Evolutionary conservation across 2,329 filamentous ascomycete species (phyloP), one percentile per base, ranked within the genome.

Genomic region (Colletotrichum sp.): DNA sequence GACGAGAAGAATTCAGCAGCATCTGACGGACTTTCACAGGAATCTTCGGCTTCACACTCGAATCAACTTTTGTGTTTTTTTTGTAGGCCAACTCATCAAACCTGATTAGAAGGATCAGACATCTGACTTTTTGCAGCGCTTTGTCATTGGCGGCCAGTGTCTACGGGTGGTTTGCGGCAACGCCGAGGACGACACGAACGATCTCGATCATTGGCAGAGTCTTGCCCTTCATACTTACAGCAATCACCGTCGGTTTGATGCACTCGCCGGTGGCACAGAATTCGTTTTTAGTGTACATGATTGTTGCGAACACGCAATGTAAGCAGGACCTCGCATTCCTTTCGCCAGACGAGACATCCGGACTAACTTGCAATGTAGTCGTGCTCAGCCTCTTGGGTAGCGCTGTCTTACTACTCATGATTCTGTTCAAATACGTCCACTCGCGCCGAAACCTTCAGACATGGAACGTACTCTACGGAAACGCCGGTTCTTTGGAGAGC

Each of bases 351-450:
- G 2, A 36, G 12, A 24, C 16, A 3, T 18, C 15, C 1, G 34
- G 13, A 16, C 27, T 68, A 51, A 51, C 59, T 57, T 8, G 31
- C n/a, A 21, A 15, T 3, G 2, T 6, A 72, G 70, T 72, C 31
- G 72, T 74, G 12, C 72, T 74, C 8, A 72, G 72, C n/a, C 72
- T 74, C 1, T 11, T 74, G 2, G 71, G 79, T 12, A 84, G 85
- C 16, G 80, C 78, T 8, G 43, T 84, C 6, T 76, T 86, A 5
- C 80, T 87, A 16, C 57, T 85, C 7, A 79, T 82, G 36, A 86
- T 85, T 38, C 77, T 87, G 3, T 79, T 77, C 57, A 84, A 82
- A 78, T 87, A 87, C 66, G 75, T 87, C 16, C 79, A 80, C 66
- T 82, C 83, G 8, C 80, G 83, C 16, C 76, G 81, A 13, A 77